Evolutionary conservation across 345 rosid genomes (phyloP), one percentile per base, ranked within the genome.

Genomic region (Murraya koenigii): DNA sequence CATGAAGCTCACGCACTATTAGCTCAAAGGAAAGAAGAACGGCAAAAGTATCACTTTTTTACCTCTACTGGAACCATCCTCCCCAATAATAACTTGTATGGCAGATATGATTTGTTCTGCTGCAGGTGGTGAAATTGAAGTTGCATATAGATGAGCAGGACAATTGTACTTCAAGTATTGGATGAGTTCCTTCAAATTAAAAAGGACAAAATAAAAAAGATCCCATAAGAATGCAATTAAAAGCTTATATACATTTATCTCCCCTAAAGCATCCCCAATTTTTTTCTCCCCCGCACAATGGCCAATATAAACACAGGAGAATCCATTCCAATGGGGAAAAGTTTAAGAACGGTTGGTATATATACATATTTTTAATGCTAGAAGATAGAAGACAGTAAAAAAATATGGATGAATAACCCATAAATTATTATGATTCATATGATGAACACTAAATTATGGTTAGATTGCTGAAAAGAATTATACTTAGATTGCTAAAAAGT

Each of bases 11-110:
- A n/a, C 58, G 36, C 20, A 1, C 28, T 44, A 54, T 69, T 62
- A 49, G 47, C n/a, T 39, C 4, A 75, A 62, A 79, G 35, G n/a
- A 67, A 64, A 26, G 33, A 56, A 39, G 39, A 52, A 66, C 5
- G 72, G 47, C 62, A 54, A 54, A 64, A 15, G 41, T 65, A 23
- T 36, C 33, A 66, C 55, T 59, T 19, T 19, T 49, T 8, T 75
- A 93, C 99, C 98, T 91, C 99, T 84, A 81, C 84, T 89, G 20
- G 99, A 89, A 80, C 98, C 98, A 80, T 93, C 98, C 84, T 93
- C 95, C 77, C 99, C 99, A 64, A 92, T 96, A 75, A 95, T 88
- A 61, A 95, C 97, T 81, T 82, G 85, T 76, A 95, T 90, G 69
- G 99, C 77, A 30, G 99, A 95, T 72, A 95, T 86, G 30, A 91